Evolutionary conservation across 495 filamentous ascomycete genomes (phyloP).

Genomic region (Trichoderma gamsii): DNA sequence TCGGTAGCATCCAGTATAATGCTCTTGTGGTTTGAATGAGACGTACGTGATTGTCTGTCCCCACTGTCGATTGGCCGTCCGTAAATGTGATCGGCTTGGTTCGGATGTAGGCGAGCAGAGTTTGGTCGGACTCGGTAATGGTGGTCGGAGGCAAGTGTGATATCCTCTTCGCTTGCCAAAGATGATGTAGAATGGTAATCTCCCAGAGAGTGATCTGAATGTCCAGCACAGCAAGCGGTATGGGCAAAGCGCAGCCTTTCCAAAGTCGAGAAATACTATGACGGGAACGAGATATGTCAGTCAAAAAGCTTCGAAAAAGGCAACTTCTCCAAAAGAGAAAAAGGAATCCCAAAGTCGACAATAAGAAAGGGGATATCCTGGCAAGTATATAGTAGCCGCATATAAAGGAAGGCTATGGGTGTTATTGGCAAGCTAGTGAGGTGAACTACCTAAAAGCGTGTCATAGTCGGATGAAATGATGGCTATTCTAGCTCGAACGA

Average conservation of each 20-base stretch:
- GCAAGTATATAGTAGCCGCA: constrained; percentile 16
- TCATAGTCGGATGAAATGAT: not conserved
- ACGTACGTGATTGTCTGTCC: constrained; percentile 40
- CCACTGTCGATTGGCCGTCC: constrained; percentile 56
- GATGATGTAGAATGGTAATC: constrained; percentile 28
- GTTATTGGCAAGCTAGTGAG: constrained; percentile 8
- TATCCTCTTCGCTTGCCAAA: constrained; percentile 34
- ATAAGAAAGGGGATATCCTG: constrained; percentile 17
- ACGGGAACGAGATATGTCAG: not conserved
- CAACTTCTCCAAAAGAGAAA: not conserved
- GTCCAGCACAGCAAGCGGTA: constrained; percentile 26
- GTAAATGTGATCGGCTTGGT: constrained; percentile 69
- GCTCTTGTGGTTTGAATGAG: constrained; percentile 44
- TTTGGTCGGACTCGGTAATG: constrained; percentile 41
- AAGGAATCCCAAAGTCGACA: constrained; percentile 14
- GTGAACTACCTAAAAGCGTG: not conserved
- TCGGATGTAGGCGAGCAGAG: constrained; percentile 67
- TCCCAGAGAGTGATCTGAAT: constrained; percentile 34
- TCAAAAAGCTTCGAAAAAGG: not conserved
- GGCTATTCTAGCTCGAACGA: constrained; percentile 2
- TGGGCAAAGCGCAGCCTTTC: constrained; percentile 60
- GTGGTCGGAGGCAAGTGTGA: constrained; percentile 28
- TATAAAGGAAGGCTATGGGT: constrained; percentile 10
- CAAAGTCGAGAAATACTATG: constrained; percentile 61
- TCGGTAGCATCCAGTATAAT: constrained; percentile 66